Evolutionary conservation across 192 early-diverging fungal genomes (phyloP), one percentile per base, ranked within the genome.

Genomic region (Coemansia sp.): DNA sequence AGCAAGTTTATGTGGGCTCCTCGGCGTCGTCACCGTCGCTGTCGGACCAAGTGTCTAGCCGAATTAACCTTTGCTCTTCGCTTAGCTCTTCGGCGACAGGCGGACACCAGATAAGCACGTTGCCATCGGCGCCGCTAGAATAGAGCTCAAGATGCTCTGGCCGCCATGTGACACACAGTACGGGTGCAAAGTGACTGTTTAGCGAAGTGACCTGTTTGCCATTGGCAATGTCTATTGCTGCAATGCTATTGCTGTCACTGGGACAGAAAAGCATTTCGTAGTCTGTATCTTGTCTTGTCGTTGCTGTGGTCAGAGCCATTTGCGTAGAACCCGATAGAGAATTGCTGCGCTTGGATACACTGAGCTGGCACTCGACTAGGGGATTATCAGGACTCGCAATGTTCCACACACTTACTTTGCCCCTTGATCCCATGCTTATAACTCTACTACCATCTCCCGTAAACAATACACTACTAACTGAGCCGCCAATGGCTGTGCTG

Each of bases 381-480:
- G 66, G 70, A 0, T 21, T 19, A 10, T 63, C 55, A 4, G 76
- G 69, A 1, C 39, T 23, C 2, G 60, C 53, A 10, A 34, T 51
- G 34, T 44, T 38, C 93, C 93, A 94, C 8, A 89, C 76, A 15
- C 86, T 85, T 50, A 92, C 77, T 45, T 75, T 83, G 31, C 86
- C 80, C 68, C 91, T 91, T n/a, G 82, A 71, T 0, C 85, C 88
- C 12, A 84, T 74, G 21, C 85, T 87, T 48, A 92, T 59, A 12
- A 95, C 60, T 36, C 85, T 67, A 3, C 74, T 66, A 1, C 91
- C 89, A 73, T 89, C 87, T 0, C 80, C 82, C 3, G 88, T 87
- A 67, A 93, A 89, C 4, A 73, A 57, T 14, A 94, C 58, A n/a
- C 92, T 89, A 62, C 88, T 90, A 50, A 93, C 80, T 3, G 79